Conservation (phyloP, 805 yeast genomes). For the Candida adriatica region DNA sequence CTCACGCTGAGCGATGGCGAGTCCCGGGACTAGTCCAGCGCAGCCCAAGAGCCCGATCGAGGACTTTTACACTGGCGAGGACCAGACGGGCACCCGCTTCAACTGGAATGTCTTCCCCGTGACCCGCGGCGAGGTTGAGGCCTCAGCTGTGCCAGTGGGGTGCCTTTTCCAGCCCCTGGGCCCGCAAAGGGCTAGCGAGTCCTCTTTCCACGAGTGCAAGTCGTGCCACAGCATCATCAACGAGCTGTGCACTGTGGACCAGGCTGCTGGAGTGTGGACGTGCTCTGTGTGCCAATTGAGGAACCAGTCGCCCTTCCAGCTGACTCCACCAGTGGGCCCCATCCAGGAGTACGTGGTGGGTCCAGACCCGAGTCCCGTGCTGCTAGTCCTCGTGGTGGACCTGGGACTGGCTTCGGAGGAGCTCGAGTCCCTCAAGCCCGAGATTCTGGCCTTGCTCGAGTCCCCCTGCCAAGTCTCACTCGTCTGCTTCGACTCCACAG, state of each 20-base stretch:
- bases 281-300: slow-evolving; percentile 64
- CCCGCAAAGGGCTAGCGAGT: neutral
- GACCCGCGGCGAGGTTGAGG: slow-evolving; percentile 80
- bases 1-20: too few species aligned
- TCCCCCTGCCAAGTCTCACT: slow-evolving; percentile 78
- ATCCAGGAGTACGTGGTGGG: slow-evolving; percentile 16
- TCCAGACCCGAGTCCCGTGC: slow-evolving; percentile 52
- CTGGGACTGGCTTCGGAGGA: slow-evolving; percentile 81
- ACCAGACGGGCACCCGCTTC: slow-evolving; percentile 43
- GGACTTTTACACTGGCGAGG: slow-evolving; percentile 37
- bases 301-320: neutral
- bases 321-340: neutral
- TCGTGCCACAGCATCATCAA: slow-evolving; percentile 73
- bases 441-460: slow-evolving; percentile 61
- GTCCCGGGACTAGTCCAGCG: too few species aligned
- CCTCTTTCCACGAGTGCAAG: slow-evolving; percentile 50
- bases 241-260: slow-evolving; percentile 75
- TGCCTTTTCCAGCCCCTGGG: slow-evolving; percentile 83
- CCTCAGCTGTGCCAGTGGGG: slow-evolving; percentile 86
- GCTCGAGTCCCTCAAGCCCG: slow-evolving; percentile 65
- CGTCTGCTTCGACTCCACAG: slow-evolving; percentile 79
- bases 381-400: slow-evolving; percentile 76
- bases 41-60: too few species aligned
- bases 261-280: slow-evolving; percentile 67
- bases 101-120: slow-evolving; percentile 84